Conservation (phyloP, 2,329 filamentous ascomycete genomes). For the Nemania diffusa region DNA sequence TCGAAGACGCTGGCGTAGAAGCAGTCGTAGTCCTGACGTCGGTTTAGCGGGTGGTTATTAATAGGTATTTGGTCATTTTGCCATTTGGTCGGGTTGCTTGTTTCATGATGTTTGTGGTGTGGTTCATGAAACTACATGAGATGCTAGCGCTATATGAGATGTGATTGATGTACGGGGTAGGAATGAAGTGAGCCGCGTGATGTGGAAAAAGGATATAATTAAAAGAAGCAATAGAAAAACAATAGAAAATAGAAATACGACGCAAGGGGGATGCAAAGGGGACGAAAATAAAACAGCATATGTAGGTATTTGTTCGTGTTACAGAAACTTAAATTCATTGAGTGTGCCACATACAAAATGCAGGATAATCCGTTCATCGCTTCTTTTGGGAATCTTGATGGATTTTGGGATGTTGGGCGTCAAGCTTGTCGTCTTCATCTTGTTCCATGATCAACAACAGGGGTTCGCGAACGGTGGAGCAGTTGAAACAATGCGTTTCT, state of each 20-base stretch:
- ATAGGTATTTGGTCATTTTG: background rate
- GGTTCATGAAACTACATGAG: background rate
- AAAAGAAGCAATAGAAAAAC: too few species aligned
- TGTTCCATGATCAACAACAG: constrained; percentile 44
- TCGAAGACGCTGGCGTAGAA: constrained; percentile 96
- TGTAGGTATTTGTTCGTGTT: background rate
- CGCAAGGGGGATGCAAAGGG: background rate
- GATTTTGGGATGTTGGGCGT: constrained; percentile 37
- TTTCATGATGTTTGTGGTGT: background rate
- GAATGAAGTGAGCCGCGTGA: background rate
- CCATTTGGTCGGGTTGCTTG: background rate
- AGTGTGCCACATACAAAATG: constrained; percentile 74
- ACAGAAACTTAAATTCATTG: background rate
- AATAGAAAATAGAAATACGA: constrained; percentile 4
- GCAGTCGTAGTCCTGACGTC: constrained; percentile 78
- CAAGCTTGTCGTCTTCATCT: constrained; percentile 43
- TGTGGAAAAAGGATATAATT: background rate
- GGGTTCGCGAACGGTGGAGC: background rate
- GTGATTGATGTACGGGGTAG: background rate
- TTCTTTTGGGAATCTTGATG: constrained; percentile 53
- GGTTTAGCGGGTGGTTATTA: constrained; percentile 14
- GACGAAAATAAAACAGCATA: constrained; percentile 4
- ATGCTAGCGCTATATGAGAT: background rate
- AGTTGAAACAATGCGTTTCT: constrained; percentile 11
- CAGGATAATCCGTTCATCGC: constrained; percentile 76